These are phyloP conservation scores for Apiospora sp. DNA, from an alignment of 2,329 filamentous ascomycete species.

Conservation along the genomic window DNA sequence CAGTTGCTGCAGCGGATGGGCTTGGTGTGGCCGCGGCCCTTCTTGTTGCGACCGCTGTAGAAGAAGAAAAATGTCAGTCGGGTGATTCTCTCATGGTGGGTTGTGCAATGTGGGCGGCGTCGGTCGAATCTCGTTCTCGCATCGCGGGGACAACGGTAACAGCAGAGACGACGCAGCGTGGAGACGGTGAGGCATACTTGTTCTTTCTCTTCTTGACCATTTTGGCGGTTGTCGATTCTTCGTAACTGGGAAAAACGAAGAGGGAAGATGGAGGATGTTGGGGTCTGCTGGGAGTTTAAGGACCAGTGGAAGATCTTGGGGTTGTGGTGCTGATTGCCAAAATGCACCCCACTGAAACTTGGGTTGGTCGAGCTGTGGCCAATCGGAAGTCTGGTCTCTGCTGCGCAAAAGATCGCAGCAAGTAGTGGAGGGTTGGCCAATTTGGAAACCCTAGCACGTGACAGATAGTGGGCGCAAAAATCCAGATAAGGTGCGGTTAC, in stretches of 20 bases:
- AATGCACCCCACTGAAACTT: constrained; percentile 20
- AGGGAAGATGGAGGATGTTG: constrained; percentile 21
- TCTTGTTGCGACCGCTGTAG: constrained; percentile 96
- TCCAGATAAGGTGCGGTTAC: constrained; percentile 8
- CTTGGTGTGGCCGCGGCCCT: constrained; percentile 99
- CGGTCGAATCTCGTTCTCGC: constrained; percentile 21
- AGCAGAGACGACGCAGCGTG: constrained; percentile 13
- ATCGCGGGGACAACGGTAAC: not conserved
- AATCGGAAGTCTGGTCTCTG: not conserved
- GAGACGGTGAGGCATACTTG: constrained; percentile 56
- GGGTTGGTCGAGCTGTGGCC: not conserved
- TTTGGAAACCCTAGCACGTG: constrained; percentile 40
- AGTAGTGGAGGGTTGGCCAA: constrained; percentile 35
- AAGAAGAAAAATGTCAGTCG: constrained; percentile 36
- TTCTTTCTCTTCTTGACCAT: constrained; percentile 79
- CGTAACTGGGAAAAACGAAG: constrained; percentile 21
- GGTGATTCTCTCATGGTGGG: constrained; percentile 20
- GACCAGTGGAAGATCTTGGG: constrained; percentile 19
- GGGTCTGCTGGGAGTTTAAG: constrained; percentile 6
- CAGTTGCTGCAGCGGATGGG: constrained; percentile 85
- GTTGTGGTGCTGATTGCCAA: constrained; percentile 18
- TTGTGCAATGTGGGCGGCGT: not conserved
- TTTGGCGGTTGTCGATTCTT: constrained; percentile 55
- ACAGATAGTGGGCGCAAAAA: constrained; percentile 2
- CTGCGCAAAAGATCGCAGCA: not conserved